Percentiles rank a stretch among this genome's conserved stretches.
Conservation (phyloP, 169 alveolate species). For the Hammondia hammondi region DNA sequence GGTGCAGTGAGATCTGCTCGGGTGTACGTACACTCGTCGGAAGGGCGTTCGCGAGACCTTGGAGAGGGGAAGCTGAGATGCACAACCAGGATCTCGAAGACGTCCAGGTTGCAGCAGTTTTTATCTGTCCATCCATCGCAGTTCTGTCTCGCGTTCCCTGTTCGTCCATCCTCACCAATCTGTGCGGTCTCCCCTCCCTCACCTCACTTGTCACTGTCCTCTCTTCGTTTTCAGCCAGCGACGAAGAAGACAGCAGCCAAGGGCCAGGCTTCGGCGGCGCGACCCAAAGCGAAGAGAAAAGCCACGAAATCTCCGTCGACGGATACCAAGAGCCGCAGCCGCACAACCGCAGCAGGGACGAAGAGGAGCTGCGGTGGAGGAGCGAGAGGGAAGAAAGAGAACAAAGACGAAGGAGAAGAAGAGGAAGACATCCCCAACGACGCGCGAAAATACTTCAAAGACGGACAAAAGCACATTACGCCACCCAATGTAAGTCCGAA, state of each 20-base stretch:
- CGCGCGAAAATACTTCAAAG: constrained; percentile 81
- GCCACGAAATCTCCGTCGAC: not conserved
- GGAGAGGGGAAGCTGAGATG: too few species aligned
- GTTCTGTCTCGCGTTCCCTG: too few species aligned
- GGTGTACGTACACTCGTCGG: too few species aligned
- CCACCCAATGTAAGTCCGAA: constrained; percentile 84
- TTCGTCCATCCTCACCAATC: too few species aligned
- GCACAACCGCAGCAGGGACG: not conserved
- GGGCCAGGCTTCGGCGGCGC: constrained; percentile 2
- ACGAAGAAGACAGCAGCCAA: not conserved
- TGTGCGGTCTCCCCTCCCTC: too few species aligned
- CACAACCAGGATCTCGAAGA: too few species aligned
- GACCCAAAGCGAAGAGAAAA: not conserved
- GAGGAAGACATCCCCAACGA: constrained; percentile 76
- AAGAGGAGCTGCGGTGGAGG: not conserved
- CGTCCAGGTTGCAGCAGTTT: too few species aligned
- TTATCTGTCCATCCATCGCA: too few species aligned
- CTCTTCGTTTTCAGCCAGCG: not conserved
- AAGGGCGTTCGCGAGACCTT: too few species aligned
- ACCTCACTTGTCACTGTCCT: too few species aligned
- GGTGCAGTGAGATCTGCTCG: too few species aligned
- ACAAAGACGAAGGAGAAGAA: constrained; percentile 64
- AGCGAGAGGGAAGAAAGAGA: not conserved
- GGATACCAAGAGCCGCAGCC: not conserved
- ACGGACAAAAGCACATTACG: constrained; percentile 89